phyloP scores from a whole-genome alignment of 2,329 filamentous ascomycete genomes.

The Xylaria sp. region DNA sequence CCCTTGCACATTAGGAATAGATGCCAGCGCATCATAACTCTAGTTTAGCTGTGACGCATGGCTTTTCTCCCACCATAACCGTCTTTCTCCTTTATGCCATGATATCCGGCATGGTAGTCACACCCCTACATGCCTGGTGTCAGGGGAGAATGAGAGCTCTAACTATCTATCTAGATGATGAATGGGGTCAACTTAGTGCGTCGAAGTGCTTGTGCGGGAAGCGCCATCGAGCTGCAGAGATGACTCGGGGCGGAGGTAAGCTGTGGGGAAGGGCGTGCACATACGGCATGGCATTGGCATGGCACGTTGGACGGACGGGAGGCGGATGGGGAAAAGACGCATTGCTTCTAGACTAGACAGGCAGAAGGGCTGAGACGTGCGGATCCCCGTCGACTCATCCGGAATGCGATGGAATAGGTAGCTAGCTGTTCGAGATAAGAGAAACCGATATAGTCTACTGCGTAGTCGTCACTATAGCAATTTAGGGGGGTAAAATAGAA shows the following conservation, averaged over 20 bases:
- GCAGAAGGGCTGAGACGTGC: slow-evolving; percentile 31
- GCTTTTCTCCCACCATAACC: background rate
- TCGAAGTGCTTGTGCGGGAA: slow-evolving; percentile 2
- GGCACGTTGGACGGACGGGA: slow-evolving; percentile 17
- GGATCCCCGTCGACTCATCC: slow-evolving; percentile 31
- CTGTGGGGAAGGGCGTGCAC: slow-evolving; percentile 31
- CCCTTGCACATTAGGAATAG: slow-evolving; percentile 5
- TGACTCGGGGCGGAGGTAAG: slow-evolving; percentile 31
- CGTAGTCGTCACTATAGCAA: slow-evolving; percentile 1
- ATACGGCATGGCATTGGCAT: too few species aligned
- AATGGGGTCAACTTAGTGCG: background rate
- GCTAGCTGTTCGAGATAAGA: slow-evolving; percentile 7
- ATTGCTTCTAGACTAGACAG: slow-evolving; percentile 17
- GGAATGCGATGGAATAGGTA: slow-evolving; percentile 30
- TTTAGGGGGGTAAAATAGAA: background rate
- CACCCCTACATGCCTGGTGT: background rate
- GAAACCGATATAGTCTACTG: background rate
- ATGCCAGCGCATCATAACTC: background rate
- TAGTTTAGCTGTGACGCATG: background rate
- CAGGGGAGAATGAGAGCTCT: background rate
- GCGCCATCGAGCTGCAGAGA: slow-evolving; percentile 20
- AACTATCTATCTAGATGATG: background rate
- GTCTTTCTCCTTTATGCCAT: background rate
- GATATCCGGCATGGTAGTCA: slow-evolving; percentile 15
- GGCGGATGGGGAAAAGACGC: slow-evolving; percentile 8